Evolutionary conservation across 2,329 filamentous ascomycete genomes (phyloP).

Genomic region (Fusarium sp.): DNA sequence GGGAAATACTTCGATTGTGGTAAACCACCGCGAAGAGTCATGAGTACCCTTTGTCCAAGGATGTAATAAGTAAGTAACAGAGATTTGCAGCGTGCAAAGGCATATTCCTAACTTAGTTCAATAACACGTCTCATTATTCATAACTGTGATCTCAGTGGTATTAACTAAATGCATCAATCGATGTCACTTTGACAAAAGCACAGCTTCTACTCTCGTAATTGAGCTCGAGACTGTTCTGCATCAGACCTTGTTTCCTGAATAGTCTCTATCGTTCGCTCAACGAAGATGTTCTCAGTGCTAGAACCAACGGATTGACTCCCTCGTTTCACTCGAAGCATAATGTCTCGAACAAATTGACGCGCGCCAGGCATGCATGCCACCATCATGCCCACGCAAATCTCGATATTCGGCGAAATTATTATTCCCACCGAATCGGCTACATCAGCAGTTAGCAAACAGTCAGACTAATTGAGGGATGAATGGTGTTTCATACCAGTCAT

Average conservation of each 20-base stretch:
- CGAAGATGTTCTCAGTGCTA: background rate
- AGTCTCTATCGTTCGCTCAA: background rate
- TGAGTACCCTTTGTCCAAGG: background rate
- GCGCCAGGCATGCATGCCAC: constrained; percentile 22
- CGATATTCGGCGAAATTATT: constrained; percentile 4
- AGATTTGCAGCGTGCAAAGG: too few relatives aligned
- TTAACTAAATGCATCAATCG: too few relatives aligned
- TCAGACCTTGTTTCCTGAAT: background rate
- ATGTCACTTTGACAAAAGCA: background rate
- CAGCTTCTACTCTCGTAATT: background rate
- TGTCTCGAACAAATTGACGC: constrained; percentile 6
- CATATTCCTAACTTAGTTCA: too few relatives aligned
- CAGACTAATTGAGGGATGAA: fast-evolving
- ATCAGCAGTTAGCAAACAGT: fast-evolving
- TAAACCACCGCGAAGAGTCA: constrained; percentile 1
- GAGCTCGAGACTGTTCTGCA: background rate
- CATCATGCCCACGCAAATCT: constrained; percentile 15
- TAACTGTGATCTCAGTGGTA: background rate
- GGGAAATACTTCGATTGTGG: background rate
- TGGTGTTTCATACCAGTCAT: background rate
- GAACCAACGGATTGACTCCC: fast-evolving
- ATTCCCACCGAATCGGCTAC: background rate
- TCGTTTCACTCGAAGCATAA: background rate
- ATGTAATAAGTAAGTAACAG: background rate
- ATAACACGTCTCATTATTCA: background rate